Evolutionary conservation across 2,329 filamentous ascomycete genomes (phyloP), one percentile per base, ranked within the genome.

Genomic region (Ascomycota sp.): DNA sequence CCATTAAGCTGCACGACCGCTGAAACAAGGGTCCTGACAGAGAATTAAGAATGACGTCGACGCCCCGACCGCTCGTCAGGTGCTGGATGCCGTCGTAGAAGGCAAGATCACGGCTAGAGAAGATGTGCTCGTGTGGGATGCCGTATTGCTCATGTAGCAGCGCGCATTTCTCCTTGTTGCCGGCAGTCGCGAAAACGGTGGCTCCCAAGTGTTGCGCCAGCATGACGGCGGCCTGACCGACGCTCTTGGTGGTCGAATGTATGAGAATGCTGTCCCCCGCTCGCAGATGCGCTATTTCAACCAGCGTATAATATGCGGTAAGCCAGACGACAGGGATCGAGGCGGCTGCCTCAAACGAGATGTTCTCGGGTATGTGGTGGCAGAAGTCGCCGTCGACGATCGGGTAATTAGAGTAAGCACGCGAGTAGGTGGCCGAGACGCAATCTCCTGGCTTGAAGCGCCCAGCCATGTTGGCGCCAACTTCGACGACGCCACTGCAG

Each of bases 221-320:
- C 33, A 40, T 39, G 27, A 54, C 47, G 15, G 46, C 47, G 1
- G 46, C 48, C 32, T 51, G 50, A 3, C 50, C 52, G 2, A 53
- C 42, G 6, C 42, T 45, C 2, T 39, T 38, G 0, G 40, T 34
- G 1, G 33, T 43, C 7, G 41, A 36, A 17, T 46, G 44, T 8
- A 47, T 42, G 2, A 47, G 33, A 11, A 46, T 30, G 2, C 23
- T 40, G 11, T 44, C 38, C 0, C 36, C 41, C 9, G 35, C 28
- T 7, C 28, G 12, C 4, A 47, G 30, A 3, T 34, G 31, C 5
- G 34, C 43, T 3, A 39, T 32, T 11, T 43, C 30, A 10, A 39
- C 15, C 0, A 49, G 38, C 2, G 36, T 35, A 23, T 46, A 41
- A 10, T 44, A 40, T 1, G 41, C 43, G 2, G 45, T 49, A 7